Conservation (phyloP, 495 filamentous ascomycete species). For the Penicillium macrosclerotiorum region DNA sequence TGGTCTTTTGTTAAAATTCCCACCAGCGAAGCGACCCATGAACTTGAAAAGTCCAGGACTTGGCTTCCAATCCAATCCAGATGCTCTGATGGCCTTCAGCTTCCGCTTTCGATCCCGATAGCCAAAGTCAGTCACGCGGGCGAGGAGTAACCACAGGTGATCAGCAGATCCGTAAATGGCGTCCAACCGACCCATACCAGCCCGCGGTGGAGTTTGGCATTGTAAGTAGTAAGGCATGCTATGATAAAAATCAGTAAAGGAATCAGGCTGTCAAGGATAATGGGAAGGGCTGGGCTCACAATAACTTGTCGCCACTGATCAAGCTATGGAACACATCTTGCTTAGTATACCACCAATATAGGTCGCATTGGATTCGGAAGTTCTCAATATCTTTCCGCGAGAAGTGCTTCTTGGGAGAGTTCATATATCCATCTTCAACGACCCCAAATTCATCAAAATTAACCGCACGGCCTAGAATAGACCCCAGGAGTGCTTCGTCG, state of each 20-base stretch:
- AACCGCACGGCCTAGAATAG: slow-evolving; percentile 42
- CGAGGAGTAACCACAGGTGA: slow-evolving; percentile 78
- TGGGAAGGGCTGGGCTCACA: slow-evolving; percentile 58
- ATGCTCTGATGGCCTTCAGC: slow-evolving; percentile 46
- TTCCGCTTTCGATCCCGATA: slow-evolving; percentile 78
- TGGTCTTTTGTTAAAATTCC: slow-evolving; percentile 12
- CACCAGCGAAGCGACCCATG: slow-evolving; percentile 38
- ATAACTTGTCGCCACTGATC: slow-evolving; percentile 76
- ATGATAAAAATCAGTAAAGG: slow-evolving; percentile 13
- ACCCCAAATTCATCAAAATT: slow-evolving; percentile 47
- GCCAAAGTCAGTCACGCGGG: slow-evolving; percentile 77
- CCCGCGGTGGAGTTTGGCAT: slow-evolving; percentile 82
- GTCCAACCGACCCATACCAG: slow-evolving; percentile 71
- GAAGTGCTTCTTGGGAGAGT: slow-evolving; percentile 37
- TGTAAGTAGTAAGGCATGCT: slow-evolving; percentile 80
- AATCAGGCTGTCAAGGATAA: not conserved
- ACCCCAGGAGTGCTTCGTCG: slow-evolving; percentile 42
- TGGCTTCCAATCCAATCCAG: slow-evolving; percentile 59
- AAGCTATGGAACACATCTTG: slow-evolving; percentile 91
- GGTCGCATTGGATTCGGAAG: slow-evolving; percentile 77
- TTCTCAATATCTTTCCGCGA: slow-evolving; percentile 71
- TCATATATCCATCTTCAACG: slow-evolving; percentile 28
- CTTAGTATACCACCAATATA: slow-evolving; percentile 96
- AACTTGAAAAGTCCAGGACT: slow-evolving; percentile 48
- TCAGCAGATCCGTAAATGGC: slow-evolving; percentile 85